Conservation (phyloP, 164 flowering plant genomes). For the Magnolia kwangsiensis region DNA sequence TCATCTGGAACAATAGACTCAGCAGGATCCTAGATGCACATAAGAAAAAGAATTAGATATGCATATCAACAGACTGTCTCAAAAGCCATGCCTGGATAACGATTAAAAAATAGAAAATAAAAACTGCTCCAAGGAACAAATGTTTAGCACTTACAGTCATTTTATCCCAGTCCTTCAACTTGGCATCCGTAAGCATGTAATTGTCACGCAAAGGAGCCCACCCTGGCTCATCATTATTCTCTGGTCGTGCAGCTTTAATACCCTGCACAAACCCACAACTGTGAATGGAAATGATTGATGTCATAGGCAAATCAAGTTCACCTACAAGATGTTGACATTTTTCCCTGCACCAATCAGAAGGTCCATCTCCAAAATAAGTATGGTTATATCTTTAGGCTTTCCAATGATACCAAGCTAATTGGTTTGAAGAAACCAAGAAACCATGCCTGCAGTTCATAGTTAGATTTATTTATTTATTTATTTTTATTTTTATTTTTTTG, state of each 20-base stretch:
- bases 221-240: conserved; percentile 49
- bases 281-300: neutral
- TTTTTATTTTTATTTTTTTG: too few relatives aligned
- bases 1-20: conserved; percentile 8
- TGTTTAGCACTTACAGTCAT: conserved; percentile 42
- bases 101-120: neutral
- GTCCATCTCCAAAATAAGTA: too few relatives aligned
- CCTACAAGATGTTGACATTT: neutral
- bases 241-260: conserved; percentile 17
- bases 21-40: conserved; percentile 12
- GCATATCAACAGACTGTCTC: neutral
- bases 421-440: too few relatives aligned
- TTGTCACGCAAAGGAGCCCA: conserved; percentile 92
- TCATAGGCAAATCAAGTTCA: neutral
- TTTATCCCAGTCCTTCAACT: conserved; percentile 92
- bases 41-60: neutral
- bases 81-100: neutral
- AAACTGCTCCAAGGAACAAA: neutral
- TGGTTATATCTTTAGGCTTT: too few relatives aligned
- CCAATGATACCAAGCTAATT: too few relatives aligned
- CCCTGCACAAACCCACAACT: conserved; percentile 34
- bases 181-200: conserved; percentile 78
- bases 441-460: too few relatives aligned
- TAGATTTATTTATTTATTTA: too few relatives aligned
- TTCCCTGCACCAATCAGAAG: too few relatives aligned